These are phyloP conservation scores for Amanita fuliginea DNA, from an alignment of 768 basidiomycete species.

Conservation along the genomic window DNA sequence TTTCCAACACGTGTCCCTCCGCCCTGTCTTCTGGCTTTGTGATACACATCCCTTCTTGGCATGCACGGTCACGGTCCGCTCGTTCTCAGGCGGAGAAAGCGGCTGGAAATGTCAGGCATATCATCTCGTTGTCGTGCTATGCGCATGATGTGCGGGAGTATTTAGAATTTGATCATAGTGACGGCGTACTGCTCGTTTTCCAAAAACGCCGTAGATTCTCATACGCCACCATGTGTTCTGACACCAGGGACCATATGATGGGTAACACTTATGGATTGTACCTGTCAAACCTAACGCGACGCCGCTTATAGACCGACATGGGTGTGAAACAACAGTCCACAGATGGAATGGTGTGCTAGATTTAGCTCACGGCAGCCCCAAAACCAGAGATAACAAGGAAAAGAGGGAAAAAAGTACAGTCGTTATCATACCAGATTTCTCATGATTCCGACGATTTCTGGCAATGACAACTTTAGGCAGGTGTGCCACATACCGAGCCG, in stretches of 20 bases:
- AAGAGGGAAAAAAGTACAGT: not conserved
- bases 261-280: not conserved
- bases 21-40: too few relatives aligned
- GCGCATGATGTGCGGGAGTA: not conserved
- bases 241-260: not conserved
- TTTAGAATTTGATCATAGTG: not conserved
- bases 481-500: not conserved
- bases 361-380: not conserved
- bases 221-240: slow-evolving; percentile 1
- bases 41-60: too few relatives aligned
- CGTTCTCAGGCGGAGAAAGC: not conserved
- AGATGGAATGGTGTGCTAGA: not conserved
- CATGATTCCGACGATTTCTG: not conserved
- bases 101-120: not conserved
- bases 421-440: not conserved
- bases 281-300: slow-evolving; percentile 2
- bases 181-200: not conserved
- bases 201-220: not conserved
- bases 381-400: not conserved
- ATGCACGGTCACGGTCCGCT: too few relatives aligned
- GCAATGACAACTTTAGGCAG: not conserved
- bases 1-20: too few relatives aligned
- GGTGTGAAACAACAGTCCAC: not conserved
- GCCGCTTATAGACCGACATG: slow-evolving; percentile 1
- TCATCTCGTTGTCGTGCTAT: not conserved